Evolutionary conservation across 768 basidiomycete genomes (phyloP), one percentile per base, ranked within the genome.

Genomic region (Amanita pallidorosea): DNA sequence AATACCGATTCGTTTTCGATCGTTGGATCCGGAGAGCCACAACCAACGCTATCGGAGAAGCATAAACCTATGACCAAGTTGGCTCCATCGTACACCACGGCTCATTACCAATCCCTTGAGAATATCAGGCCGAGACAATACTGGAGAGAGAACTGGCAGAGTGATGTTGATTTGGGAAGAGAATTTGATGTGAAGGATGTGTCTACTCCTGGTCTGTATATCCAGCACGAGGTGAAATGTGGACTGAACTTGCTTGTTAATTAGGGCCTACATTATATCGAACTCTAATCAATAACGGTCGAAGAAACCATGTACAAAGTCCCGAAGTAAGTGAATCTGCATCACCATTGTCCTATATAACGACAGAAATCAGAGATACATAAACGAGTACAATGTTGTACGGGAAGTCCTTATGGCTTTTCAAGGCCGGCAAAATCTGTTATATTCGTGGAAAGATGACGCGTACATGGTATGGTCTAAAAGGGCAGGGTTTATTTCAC

Each of bases 371-470:
- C 15, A 88, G 85, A 77, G 63, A 62, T 83, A 83, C 54, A 85
- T 90, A 22, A 63, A 79, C 47, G 89, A 91, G 64, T 74, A 80
- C 45, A 82, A 89, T 55, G 80, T 83, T 35, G 82, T 88, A 5
- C 76, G 88, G 3, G 89, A 92, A 57, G 69, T 88, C 2, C 68
- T 90, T 11, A 83, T 88, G 63, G 77, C 77, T 27, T 65, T 90
- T 4, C 87, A 90, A 70, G 88, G 89, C 0, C 72, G 75, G 48
- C 74, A 70, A 44, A 88, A 82, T 55, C 65, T 82, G 35, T 63
- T 87, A 56, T 63, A 86, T 7, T 51, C 56, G 11, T 69, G 70
- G 66, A 57, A 62, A 31, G 58, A 68, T 27, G 63, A 60, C 17
- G 52, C 55, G 2, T 74, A 65, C 46, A 59, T 45, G 35, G 75